Base-by-base conservation (phyloP, 345 rosid genomes). In the Hypericum androsaemum region DNA sequence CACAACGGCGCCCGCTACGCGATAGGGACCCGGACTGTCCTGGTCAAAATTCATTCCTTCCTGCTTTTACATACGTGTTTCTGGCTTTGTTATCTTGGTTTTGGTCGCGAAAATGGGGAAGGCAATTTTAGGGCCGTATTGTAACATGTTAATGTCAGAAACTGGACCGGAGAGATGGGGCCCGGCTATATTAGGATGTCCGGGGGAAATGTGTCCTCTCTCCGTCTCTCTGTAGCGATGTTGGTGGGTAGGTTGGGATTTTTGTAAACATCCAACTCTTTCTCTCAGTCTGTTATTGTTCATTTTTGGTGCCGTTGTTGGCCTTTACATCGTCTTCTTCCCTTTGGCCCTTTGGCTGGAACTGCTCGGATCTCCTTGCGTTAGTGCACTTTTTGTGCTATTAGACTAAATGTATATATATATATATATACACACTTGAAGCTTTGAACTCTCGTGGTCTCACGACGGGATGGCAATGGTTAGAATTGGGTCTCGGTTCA, bases 111-210 rank as follows among this genome's bases (percentile, higher is more conserved):
- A 45, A 58, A 52, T 47, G 57, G 54, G 17, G 43, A 66, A 63
- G 53, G 22, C 32, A 55, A 22, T 47, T 38, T 7, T 64, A 61
- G 74, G 70, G 63, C 51, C 62, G 41, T 59, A 4, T 22, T 22
- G 32, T 22, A 4, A 22, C 4, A 22, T 22, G 32, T 41, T 39
- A 57, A 60, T 61, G 63, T 60, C 50, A 56, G 32, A 58, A 62
- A 55, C 58, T 41, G 69, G 78, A 58, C 64, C 46, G 64, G 77
- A 69, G 83, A 77, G 83, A 56, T 64, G 1, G 63, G 68, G 58
- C 81, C 83, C 62, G 68, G 78, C 86, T 65, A 64, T 80, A 71
- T 80, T 83, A 75, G 84, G 52, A 54, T 69, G 89, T 76, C 76
- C 57, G 84, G 86, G 86, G 83, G 54, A 67, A 47, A 48, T n/a